Evolutionary conservation across 345 rosid species (phyloP).

Genomic region (Populus deltoides): DNA sequence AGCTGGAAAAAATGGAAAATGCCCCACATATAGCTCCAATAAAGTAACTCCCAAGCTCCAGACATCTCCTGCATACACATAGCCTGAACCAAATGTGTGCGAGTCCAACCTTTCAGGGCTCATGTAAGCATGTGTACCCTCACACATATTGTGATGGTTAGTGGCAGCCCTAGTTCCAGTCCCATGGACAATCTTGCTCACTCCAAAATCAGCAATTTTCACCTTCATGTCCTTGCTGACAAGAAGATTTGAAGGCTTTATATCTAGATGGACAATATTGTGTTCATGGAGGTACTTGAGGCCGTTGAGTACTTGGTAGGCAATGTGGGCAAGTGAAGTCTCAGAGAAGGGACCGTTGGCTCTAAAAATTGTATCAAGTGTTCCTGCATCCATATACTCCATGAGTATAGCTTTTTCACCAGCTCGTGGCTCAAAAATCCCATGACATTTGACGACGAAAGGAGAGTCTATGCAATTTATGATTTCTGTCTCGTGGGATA

Average conservation of each 20-base stretch:
- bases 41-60: constrained; percentile 28
- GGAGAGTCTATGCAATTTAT: not conserved
- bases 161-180: not conserved
- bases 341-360: not conserved
- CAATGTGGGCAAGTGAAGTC: not conserved
- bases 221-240: not conserved
- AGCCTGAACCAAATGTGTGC: not conserved
- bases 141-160: not conserved
- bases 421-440: not conserved
- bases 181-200: not conserved
- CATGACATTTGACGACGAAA: not conserved
- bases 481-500: not conserved
- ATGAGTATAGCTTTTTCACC: not conserved
- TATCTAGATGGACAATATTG: not conserved
- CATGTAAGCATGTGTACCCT: constrained; percentile 16
- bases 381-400: not conserved
- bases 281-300: not conserved
- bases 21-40: constrained; percentile 25
- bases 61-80: constrained; percentile 10
- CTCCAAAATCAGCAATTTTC: not conserved
- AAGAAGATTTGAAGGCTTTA: not conserved
- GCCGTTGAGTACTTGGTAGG: not conserved
- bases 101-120: constrained; percentile 24
- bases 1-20: constrained; percentile 16
- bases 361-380: not conserved